A percentile compares a stretch with the other conserved stretches of the same genome.
Conservation (phyloP, 768 basidiomycete genomes). For the Pleurotus cornucopiae region DNA sequence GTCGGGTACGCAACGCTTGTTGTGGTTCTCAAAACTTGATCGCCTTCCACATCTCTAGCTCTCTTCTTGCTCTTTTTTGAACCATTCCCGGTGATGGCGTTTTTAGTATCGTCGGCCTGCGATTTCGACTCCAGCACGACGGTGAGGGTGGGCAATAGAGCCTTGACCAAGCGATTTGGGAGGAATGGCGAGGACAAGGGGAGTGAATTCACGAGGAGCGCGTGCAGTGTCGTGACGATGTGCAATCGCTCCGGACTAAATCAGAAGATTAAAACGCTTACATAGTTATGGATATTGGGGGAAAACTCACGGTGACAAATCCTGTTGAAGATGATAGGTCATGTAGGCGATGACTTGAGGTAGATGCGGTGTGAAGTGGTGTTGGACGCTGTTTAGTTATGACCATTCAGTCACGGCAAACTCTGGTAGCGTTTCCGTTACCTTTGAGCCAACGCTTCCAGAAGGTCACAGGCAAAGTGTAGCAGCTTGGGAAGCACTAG, state of each 20-base stretch:
- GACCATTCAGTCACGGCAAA: constrained; percentile 5
- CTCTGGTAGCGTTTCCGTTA: neutral
- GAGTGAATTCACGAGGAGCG: constrained; percentile 39
- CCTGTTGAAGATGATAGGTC: constrained; percentile 59
- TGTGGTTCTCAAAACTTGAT: constrained; percentile 58
- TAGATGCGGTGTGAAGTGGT: constrained; percentile 51
- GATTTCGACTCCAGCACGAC: constrained; percentile 39
- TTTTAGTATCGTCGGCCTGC: constrained; percentile 20
- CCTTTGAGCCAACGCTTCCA: constrained; percentile 2
- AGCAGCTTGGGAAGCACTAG: neutral
- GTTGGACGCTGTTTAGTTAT: constrained; percentile 38
- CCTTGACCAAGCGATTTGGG: constrained; percentile 50
- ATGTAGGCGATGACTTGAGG: constrained; percentile 51
- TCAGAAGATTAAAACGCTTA: neutral
- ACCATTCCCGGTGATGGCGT: constrained; percentile 21
- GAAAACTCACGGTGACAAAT: constrained; percentile 38
- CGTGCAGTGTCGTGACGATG: constrained; percentile 41
- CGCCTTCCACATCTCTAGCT: constrained; percentile 67
- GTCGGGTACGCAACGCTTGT: constrained; percentile 46
- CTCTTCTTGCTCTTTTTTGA: constrained; percentile 63
- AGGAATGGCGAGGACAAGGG: constrained; percentile 45
- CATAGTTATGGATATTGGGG: neutral
- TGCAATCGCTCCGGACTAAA: constrained; percentile 32
- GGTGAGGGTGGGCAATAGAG: constrained; percentile 45
- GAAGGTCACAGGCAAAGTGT: neutral